Evolutionary conservation across 495 filamentous ascomycete species (phyloP), one percentile per base, ranked within the genome.

Genomic region (Staphylotrichum tortipilum): DNA sequence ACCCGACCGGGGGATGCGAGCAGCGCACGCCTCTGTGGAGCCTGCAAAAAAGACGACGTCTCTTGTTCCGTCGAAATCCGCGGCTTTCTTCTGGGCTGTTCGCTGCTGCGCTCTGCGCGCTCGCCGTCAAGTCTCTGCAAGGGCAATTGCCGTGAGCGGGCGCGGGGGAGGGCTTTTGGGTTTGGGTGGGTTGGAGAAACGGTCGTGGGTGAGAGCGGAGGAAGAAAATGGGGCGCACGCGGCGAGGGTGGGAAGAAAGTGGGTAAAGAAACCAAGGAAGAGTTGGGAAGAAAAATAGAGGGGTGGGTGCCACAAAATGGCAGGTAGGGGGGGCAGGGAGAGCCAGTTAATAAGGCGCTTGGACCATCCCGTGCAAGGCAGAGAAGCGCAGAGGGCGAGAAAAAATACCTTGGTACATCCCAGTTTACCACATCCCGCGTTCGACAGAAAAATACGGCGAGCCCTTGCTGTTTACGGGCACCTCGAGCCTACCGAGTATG

Each of bases 251-350:
- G 39, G 46, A 49, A 62, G 52, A 54, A 59, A 49, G 58, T 55
- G 55, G 57, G 54, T 60, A 58, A 56, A 44, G n/a, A n/a, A 58
- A 44, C 24, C 39, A 56, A 43, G 53, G 39, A 44, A 58, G 48
- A 40, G 35, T n/a, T 29, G 53, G 38, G 46, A 46, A 33, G 43
- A 47, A 31, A 60, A 54, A 59, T 45, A 48, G 45, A 52, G 44
- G 39, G 41, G 26, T 38, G 35, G 37, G 41, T 21, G 39, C 38
- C 36, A 39, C 42, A 44, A 41, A 54, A 34, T 54, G 52, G 48
- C 48, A 61, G 49, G 52, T 58, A 53, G 53, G 48, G 30, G 36
- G 45, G 49, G 19, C 10, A 10, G 26, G n/a, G n/a, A n/a, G n/a
- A n/a, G n/a, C n/a, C n/a, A n/a, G n/a, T n/a, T n/a, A n/a, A n/a